A percentile compares a stretch with the other conserved stretches of the same genome.
These are phyloP conservation scores for Cocos nucifera DNA, from an alignment of 176 grass and related monocot species.

Conservation along the genomic window DNA sequence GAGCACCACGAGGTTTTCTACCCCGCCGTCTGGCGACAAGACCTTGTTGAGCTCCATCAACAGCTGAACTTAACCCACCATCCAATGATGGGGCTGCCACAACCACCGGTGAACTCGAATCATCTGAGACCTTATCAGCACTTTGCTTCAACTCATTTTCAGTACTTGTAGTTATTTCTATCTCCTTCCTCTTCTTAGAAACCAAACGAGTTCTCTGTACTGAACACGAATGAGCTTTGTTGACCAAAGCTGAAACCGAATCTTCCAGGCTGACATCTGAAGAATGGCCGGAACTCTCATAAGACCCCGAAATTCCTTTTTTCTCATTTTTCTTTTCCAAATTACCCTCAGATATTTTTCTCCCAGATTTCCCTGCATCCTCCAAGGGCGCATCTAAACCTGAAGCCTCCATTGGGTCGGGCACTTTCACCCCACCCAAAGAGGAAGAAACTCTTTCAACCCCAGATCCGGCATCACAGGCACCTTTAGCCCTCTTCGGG, in stretches of 20 bases:
- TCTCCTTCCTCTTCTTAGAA: conserved; percentile 30
- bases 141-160: conserved; percentile 24
- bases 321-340: conserved; percentile 26
- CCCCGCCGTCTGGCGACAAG: conserved; percentile 27
- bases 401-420: conserved; percentile 28
- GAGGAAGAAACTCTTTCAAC: neutral
- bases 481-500: conserved; percentile 54
- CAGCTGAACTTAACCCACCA: conserved; percentile 2
- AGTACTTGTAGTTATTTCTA: conserved; percentile 14
- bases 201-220: conserved; percentile 21
- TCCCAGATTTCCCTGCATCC: conserved; percentile 19
- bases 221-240: conserved; percentile 19
- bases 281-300: conserved; percentile 19
- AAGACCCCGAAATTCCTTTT: conserved; percentile 1
- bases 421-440: neutral
- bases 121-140: conserved; percentile 19
- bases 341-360: conserved; percentile 10
- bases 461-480: conserved; percentile 18
- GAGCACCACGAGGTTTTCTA: conserved; percentile 12
- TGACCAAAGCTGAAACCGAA: conserved; percentile 52
- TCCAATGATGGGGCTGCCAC: no score
- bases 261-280: conserved; percentile 50
- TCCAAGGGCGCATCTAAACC: conserved; percentile 10
- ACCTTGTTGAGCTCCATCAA: conserved; percentile 21
- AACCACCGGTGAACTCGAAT: conserved; percentile 12